phyloP scores from a whole-genome alignment of 164 flowering plant genomes.

The Nelumbo lutea region DNA sequence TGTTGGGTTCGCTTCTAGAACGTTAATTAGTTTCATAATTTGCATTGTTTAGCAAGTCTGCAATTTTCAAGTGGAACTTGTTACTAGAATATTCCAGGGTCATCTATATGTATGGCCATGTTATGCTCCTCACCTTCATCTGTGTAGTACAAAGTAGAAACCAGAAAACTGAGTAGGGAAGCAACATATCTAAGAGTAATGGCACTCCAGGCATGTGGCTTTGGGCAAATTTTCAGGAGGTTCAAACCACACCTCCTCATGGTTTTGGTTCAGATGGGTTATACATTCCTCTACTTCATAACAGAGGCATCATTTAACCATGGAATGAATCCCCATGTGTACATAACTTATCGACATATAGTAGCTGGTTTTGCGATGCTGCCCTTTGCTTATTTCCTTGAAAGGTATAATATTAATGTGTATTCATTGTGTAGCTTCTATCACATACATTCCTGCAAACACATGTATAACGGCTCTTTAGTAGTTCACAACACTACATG shows the following conservation, averaged over 20 bases:
- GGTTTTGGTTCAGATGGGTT: constrained; percentile 62
- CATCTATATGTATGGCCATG: constrained; percentile 11
- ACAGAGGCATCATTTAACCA: constrained; percentile 80
- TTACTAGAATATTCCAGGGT: not conserved
- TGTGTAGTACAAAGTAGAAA: not conserved
- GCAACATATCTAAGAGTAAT: not conserved
- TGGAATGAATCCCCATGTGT: constrained; percentile 84
- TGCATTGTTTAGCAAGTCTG: not conserved
- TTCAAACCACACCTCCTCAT: constrained; percentile 69
- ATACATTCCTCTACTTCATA: constrained; percentile 59
- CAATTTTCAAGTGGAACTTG: constrained; percentile 12
- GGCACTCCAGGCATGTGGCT: constrained; percentile 10
- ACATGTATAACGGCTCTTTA: too few species aligned
- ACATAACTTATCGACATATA: constrained; percentile 59
- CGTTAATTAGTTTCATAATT: too few species aligned
- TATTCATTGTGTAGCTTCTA: too few species aligned
- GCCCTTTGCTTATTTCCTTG: constrained; percentile 78
- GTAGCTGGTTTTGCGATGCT: constrained; percentile 46
- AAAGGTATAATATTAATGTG: constrained; percentile 40
- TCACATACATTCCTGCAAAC: too few species aligned
- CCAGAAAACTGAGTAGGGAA: not conserved
- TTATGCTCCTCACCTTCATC: not conserved
- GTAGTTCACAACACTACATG: not conserved
- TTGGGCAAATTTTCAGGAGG: constrained; percentile 18
- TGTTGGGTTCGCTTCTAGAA: too few species aligned